Base-by-base conservation (phyloP, 371 early-diverging fungal genomes). In the Mycotypha africana region DNA sequence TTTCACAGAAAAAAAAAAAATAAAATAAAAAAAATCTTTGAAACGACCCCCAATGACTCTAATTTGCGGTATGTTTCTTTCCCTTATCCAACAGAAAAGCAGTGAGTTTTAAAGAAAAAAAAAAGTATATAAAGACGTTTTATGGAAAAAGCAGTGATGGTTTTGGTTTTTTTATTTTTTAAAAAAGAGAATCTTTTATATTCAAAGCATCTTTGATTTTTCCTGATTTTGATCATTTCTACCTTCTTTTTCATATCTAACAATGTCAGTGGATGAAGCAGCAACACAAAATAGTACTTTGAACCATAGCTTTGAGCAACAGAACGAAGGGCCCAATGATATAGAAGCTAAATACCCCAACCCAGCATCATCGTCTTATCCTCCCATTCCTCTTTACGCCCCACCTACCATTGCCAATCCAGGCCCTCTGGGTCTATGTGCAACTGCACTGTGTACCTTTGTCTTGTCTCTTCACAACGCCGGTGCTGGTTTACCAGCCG, bases 401-500 rank as follows among this genome's bases (percentile, higher is more conserved):
- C 38, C 56, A n/a, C 50, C 56, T 22, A 53, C 53, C 16, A 53
- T 69, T 34, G 86, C 72, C 41, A 82, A 88, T 52, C 86, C 88
- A 8, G 82, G 73, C 45, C 87, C 88, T 30, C 68, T 87, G 16
- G 88, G 86, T 16, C 79, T 87, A 12, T 70, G 70, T 42, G 62
- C 76, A 19, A 87, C 85, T 49, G 88, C 85, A 12, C 58, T 86
- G 51, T 83, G 84, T 12, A 88, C 88, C 17, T 79, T 86, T 51
- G 82, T 84, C 43, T 59, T 81, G 19, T 76, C 75, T 20, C 54
- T 74, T 19, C 81, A 83, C 51, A 82, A 83, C 50, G 73, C 82
- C 17, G 85, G 76, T 38, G 82, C 78, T 16, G 85, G 85, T 16
- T 65, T 80, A 23, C 60, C 72, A 33, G 65, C 70, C 11, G 57